phyloP scores from a whole-genome alignment of 1,284 basidiomycete genomes.

The Fomitopsis betulina region DNA sequence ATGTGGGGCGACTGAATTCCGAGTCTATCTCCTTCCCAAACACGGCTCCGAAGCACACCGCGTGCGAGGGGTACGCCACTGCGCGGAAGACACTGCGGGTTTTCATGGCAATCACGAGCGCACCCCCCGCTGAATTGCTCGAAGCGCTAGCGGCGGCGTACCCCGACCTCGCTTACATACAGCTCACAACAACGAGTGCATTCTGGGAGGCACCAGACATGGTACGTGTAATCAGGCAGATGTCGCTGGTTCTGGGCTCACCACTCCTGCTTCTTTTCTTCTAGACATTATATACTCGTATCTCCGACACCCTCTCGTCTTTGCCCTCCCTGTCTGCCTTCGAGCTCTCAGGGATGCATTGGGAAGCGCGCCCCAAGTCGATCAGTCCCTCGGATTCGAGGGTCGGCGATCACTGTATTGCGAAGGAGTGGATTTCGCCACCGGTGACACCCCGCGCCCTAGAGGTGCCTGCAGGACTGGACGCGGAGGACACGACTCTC shows the following conservation, averaged over 20 bases:
- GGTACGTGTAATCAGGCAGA: slow-evolving; percentile 19
- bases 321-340: slow-evolving; percentile 56
- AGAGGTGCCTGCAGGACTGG: slow-evolving; percentile 7
- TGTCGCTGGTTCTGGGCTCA: slow-evolving; percentile 10
- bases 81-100: slow-evolving; percentile 19
- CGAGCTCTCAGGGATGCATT: slow-evolving; percentile 71
- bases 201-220: slow-evolving; percentile 29
- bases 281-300: slow-evolving; percentile 60
- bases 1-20: slow-evolving; percentile 32
- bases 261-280: slow-evolving; percentile 7
- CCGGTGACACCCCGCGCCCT: slow-evolving; percentile 24
- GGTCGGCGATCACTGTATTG: slow-evolving; percentile 6
- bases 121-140: slow-evolving; percentile 28
- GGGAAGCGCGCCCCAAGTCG: slow-evolving; percentile 35
- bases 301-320: slow-evolving; percentile 49
- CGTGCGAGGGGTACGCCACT: slow-evolving; percentile 1
- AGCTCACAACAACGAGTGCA: slow-evolving; percentile 30
- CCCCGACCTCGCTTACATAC: slow-evolving; percentile 29
- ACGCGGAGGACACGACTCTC: slow-evolving; percentile 11
- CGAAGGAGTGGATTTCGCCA: slow-evolving; percentile 29
- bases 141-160: slow-evolving; percentile 29
- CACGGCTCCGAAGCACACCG: slow-evolving; percentile 6
- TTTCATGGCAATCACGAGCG: slow-evolving; percentile 32
- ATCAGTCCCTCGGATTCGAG: slow-evolving; percentile 8
- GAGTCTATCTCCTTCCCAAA: slow-evolving; percentile 8